Base-by-base conservation (phyloP, 2,329 filamentous ascomycete genomes). In the Chrysosporium keratinophilum region DNA sequence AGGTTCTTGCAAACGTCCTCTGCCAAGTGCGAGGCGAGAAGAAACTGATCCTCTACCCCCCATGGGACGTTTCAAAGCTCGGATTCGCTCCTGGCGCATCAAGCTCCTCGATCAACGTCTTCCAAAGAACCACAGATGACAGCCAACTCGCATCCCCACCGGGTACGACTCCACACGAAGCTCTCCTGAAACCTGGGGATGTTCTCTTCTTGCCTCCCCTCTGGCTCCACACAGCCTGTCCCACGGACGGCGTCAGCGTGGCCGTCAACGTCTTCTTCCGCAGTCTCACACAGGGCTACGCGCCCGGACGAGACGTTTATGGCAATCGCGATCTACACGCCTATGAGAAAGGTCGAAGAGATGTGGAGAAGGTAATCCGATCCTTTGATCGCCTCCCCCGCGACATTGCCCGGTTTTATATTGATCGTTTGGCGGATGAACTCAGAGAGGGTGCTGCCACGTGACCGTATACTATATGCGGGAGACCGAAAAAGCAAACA, bases 221-320 rank as follows among this genome's bases (percentile, higher is more conserved):
- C 61, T 95, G 90, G 89, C 76, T 87, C 11, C 90, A 95, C 67
- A 84, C 88, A 0, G 84, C 66, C 23, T 61, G 62, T 52, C 58
- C 66, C 19, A 63, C 59, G 3, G 63, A 62, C n/a, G 59, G 62
- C 48, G 67, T 81, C 56, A 89, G 87, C 60, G 75, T 95, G 6
- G 87, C 87, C 0, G 83, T 95, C n/a, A 95, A 95, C 65, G 79
- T 91, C 28, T 95, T 95, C 73, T 95, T 94, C 71, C 81, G 82
- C 42, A 84, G 83, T 57, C 73, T 93, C 9, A 72, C 81, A 2
- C 72, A 66, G 2, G 81, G 79, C 1, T 93, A 93, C 65, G 82
- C 87, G 0, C 67, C 77, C 0, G 88, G 89, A 0, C 79, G 83
- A 59, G 89, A 95, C 65, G 84, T 95, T 0, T 95, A 95, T 64